phyloP scores from a whole-genome alignment of 345 rosid species.

The Arabidopsis arenosa region DNA sequence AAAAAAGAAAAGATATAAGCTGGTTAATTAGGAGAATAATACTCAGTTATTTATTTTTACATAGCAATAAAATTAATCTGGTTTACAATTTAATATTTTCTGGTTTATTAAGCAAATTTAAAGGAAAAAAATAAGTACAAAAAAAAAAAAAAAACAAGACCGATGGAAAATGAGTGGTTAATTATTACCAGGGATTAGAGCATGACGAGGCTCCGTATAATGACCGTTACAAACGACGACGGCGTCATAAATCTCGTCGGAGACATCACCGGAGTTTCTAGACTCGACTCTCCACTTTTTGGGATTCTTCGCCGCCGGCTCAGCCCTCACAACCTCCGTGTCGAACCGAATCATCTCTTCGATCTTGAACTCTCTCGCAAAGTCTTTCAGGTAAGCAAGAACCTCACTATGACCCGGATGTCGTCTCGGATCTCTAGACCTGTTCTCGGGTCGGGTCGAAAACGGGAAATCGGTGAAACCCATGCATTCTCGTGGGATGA shows the following conservation, averaged over 20 bases:
- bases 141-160: not conserved
- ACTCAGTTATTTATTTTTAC: too few species aligned
- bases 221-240: constrained; percentile 70
- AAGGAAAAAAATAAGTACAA: not conserved
- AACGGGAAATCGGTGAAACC: constrained; percentile 74
- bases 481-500: constrained; percentile 78
- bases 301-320: not conserved
- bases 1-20: too few species aligned
- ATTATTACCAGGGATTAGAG: constrained; percentile 55
- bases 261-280: constrained; percentile 18
- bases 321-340: constrained; percentile 56
- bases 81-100: too few species aligned
- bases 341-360: constrained; percentile 66
- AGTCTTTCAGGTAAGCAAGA: constrained; percentile 59
- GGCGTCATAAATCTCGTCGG: constrained; percentile 60
- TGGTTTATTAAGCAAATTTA: too few species aligned
- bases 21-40: too few species aligned
- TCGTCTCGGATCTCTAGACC: constrained; percentile 61
- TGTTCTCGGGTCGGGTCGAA: constrained; percentile 28
- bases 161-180: not conserved
- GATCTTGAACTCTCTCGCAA: constrained; percentile 58
- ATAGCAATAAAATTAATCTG: too few species aligned
- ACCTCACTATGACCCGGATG: constrained; percentile 74
- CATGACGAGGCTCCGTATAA: constrained; percentile 59
- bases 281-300: constrained; percentile 60